Evolutionary conservation across 1,139 yeast species (phyloP).

Genomic region (Yamadazyma kanchanaburiensis): DNA sequence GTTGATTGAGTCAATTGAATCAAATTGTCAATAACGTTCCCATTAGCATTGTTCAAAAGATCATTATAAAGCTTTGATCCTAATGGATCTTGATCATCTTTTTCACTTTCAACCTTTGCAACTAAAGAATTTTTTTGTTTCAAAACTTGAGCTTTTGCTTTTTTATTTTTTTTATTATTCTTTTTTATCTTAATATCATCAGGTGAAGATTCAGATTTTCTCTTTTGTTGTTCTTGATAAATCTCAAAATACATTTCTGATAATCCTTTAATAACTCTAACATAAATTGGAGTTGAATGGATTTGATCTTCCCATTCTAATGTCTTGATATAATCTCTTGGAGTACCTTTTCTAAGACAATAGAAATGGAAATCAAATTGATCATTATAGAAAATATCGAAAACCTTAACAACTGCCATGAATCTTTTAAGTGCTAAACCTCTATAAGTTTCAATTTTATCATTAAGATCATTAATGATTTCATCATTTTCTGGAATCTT

Average conservation of each 20-base stretch:
- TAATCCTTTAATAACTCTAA: slow-evolving; percentile 68
- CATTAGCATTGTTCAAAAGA: slow-evolving; percentile 19
- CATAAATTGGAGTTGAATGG: slow-evolving; percentile 66
- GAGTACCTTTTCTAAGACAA: slow-evolving; percentile 88
- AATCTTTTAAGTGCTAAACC: slow-evolving; percentile 84
- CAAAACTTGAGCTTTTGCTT: slow-evolving; percentile 33
- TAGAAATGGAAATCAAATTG: slow-evolving; percentile 94
- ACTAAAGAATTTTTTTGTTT: slow-evolving; percentile 37
- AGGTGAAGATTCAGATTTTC: slow-evolving; percentile 15
- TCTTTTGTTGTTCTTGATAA: slow-evolving; percentile 24
- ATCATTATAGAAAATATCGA: slow-evolving; percentile 71
- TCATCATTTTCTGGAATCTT: slow-evolving; percentile 18
- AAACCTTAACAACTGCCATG: slow-evolving; percentile 61
- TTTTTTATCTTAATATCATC: slow-evolving; percentile 17
- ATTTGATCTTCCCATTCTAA: slow-evolving; percentile 78
- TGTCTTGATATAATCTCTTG: slow-evolving; percentile 75
- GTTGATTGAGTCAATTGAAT: slow-evolving; percentile 29
- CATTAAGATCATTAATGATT: slow-evolving; percentile 28
- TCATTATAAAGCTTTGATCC: slow-evolving; percentile 39
- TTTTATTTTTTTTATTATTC: slow-evolving; percentile 28
- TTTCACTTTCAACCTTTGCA: slow-evolving; percentile 39
- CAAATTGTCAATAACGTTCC: slow-evolving; percentile 29
- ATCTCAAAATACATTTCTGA: slow-evolving; percentile 54
- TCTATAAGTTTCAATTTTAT: slow-evolving; percentile 40
- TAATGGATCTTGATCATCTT: slow-evolving; percentile 48